Evolutionary conservation across 495 filamentous ascomycete species (phyloP).

Genomic region (Podospora comata): DNA sequence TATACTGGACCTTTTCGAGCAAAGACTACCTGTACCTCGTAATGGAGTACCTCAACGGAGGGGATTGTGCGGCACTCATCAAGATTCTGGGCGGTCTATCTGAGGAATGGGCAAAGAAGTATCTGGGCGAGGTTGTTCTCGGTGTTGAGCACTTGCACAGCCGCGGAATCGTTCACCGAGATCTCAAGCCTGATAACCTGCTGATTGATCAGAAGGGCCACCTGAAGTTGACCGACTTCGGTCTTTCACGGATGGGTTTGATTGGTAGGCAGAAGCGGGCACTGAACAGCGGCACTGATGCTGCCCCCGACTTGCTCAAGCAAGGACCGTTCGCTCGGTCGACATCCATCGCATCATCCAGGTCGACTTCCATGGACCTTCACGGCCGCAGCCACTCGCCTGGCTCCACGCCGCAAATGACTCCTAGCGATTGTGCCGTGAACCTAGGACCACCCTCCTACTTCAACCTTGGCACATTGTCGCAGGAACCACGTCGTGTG

Average conservation of each 20-base stretch:
- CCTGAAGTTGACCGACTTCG: conserved; percentile 96
- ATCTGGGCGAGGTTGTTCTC: conserved; percentile 90
- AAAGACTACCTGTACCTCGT: conserved; percentile 98
- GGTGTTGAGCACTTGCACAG: conserved; percentile 94
- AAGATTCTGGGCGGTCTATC: conserved; percentile 86
- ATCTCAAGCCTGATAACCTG: conserved; percentile 95
- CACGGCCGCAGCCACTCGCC: conserved; percentile 72
- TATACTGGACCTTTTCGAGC: conserved; percentile 99
- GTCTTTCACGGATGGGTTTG: conserved; percentile 93
- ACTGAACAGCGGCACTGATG: conserved; percentile 73
- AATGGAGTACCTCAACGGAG: conserved; percentile 98
- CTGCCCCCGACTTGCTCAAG: conserved; percentile 85
- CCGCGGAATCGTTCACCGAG: conserved; percentile 91
- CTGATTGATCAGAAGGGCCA: conserved; percentile 96
- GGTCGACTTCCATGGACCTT: conserved; percentile 94
- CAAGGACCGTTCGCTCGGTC: conserved; percentile 85
- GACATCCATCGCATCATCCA: conserved; percentile 82
- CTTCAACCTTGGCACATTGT: conserved; percentile 69
- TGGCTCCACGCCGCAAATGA: conserved; percentile 79
- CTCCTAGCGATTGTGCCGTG: conserved; percentile 62
- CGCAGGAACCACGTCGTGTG: conserved; percentile 73
- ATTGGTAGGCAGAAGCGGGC: conserved; percentile 94
- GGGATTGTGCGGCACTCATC: conserved; percentile 93
- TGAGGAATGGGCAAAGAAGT: conserved; percentile 97
- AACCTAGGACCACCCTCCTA: conserved; percentile 83